Evolutionary conservation across 73 alveolate genomes (phyloP), one percentile per base, ranked within the genome.

Genomic region (Uronychia binucleata): DNA sequence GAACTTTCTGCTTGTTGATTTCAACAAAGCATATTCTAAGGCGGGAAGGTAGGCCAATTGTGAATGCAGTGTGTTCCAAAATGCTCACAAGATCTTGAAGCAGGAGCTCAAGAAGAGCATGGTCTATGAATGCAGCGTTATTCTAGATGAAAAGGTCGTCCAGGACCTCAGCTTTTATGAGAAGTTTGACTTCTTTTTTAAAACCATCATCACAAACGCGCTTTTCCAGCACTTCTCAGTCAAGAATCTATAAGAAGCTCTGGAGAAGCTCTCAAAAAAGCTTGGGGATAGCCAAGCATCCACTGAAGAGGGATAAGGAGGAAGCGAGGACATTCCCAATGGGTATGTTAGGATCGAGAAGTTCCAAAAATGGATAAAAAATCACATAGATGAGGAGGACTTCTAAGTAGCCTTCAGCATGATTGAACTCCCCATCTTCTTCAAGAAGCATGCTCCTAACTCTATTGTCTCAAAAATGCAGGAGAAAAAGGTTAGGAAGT

Each of bases 101-200:
- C 77, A 86, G 33, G 92, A 86, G 31, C 76, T 77, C 11, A 57
- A 77, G 60, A 77, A 79, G 77, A 84, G 75, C 57, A 60, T 86
- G 78, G 75, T 86, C 28, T 86, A 77, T 33, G 92, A 86, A 59
- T 59, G 79, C 25, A 78, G 75, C 28, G 33, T 86, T 35, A 58
- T 75, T 1, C 57, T 86, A 8, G 92, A 86, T 57, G 77, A 67
- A 31, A 57, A 86, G 33, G 79, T 59, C 5, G 74, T 33, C 26
- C 74, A 28, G 1, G 92, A 86, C 25, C n/a, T 86, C 1, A 86
- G 57, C 26, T 33, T 78, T 28, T 60, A 86, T 86, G 92, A 86
- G 59, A 86, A 79, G 33, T 86, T 84, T 84, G 92, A 86, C 27
- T 33, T 86, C 1, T 86, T 46, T 19, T 46, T 46, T 46, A 46